Conservation (phyloP, 164 flowering plant species). For the Vitis labrusca region DNA sequence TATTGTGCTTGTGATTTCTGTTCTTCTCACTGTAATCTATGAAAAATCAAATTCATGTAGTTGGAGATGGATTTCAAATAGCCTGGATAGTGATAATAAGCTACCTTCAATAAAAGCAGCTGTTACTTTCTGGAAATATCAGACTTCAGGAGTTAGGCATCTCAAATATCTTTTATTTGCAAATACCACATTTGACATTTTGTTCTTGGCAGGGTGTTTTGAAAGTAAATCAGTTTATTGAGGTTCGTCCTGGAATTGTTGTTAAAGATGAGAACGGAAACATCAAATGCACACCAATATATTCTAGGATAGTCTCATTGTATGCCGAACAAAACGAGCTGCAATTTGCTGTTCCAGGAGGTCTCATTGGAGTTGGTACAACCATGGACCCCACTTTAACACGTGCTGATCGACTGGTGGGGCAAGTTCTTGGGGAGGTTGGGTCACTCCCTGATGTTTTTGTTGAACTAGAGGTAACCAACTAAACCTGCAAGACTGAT, state of each 20-base stretch:
- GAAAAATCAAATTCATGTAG: too few species aligned
- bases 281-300: conserved; percentile 83
- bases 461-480: conserved; percentile 86
- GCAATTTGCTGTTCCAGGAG: conserved; percentile 97
- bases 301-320: conserved; percentile 84
- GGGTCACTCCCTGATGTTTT: conserved; percentile 92
- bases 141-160: too few species aligned
- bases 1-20: too few species aligned
- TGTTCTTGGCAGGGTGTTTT: conserved; percentile 73
- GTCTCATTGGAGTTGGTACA: conserved; percentile 96
- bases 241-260: conserved; percentile 96
- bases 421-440: conserved; percentile 97
- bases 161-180: too few species aligned
- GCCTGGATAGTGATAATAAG: too few species aligned
- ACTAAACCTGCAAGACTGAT: neutral
- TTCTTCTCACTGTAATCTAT: too few species aligned
- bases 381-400: conserved; percentile 93
- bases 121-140: too few species aligned
- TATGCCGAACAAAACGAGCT: conserved; percentile 96
- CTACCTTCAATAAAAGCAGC: too few species aligned
- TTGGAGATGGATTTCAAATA: too few species aligned
- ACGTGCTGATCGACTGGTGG: conserved; percentile 96
- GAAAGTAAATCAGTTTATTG: conserved; percentile 82
- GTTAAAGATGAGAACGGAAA: conserved; percentile 83
- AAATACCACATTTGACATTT: neutral